Evolutionary conservation across 164 flowering plant genomes (phyloP).

Genomic region (Houttuynia cordata): DNA sequence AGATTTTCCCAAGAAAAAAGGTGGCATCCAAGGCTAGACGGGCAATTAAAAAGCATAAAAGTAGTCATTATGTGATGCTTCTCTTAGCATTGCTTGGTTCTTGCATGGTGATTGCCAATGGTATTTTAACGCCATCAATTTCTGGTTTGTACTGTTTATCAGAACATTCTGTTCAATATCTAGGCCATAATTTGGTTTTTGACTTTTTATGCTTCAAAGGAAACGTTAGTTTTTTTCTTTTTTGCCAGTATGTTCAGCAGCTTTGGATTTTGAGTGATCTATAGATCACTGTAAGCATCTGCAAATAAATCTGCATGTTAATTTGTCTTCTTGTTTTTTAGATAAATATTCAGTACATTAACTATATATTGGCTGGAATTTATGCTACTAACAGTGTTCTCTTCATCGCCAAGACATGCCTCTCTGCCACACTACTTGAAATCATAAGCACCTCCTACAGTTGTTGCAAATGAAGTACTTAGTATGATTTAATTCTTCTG

Average conservation of each 20-base stretch:
- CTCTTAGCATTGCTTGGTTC: slow-evolving; percentile 50
- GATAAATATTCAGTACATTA: background rate
- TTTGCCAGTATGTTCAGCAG: slow-evolving; percentile 44
- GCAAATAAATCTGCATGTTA: background rate
- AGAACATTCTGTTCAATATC: background rate
- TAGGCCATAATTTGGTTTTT: background rate
- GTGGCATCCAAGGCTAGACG: slow-evolving; percentile 37
- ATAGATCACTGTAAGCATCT: slow-evolving; percentile 18
- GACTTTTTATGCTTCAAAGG: background rate
- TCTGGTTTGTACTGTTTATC: slow-evolving; percentile 36
- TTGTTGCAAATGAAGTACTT: background rate
- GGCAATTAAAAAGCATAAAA: slow-evolving; percentile 32
- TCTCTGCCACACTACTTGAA: background rate
- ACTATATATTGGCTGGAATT: background rate
- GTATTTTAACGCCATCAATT: slow-evolving; percentile 58
- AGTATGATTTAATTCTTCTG: too few relatives aligned
- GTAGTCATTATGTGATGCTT: slow-evolving; percentile 42
- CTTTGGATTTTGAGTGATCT: slow-evolving; percentile 30
- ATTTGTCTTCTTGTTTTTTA: background rate
- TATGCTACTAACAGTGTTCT: background rate
- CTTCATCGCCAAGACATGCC: background rate
- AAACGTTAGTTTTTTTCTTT: background rate
- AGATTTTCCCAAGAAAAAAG: slow-evolving; percentile 13
- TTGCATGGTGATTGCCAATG: slow-evolving; percentile 56
- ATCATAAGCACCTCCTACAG: background rate